Evolutionary conservation across 805 yeast species (phyloP), one percentile per base, ranked within the genome.

Genomic region (Lipomyces yamanashiensis): DNA sequence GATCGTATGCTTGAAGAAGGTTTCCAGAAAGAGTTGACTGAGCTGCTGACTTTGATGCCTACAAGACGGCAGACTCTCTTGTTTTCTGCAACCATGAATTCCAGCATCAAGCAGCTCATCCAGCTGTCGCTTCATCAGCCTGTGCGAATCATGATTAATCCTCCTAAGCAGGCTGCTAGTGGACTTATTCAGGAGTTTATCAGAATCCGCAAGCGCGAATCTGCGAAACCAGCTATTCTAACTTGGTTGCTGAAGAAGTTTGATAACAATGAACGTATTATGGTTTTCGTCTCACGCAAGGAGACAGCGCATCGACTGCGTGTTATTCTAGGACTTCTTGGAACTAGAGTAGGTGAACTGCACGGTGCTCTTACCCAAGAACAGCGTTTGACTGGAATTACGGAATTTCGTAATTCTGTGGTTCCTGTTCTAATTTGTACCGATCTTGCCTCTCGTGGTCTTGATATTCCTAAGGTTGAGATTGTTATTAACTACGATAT

Each of bases 1-100:
- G 99, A 95, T 82, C 87, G 99, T 80, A 95, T 95, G 98, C 83
- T 95, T 71, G 99, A 95, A 75, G 99, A 95, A 78, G 99, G 99
- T 74, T 95, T 95, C 85, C 97, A 92, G 77, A 90, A 87, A 58
- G 99, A 95, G 77, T 81, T 95, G 70, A 88, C 91, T 19, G 99
- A 95, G 75, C 93, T 95, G 64, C 83, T 95, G 77, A 83, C 89
- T 13, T 80, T 93, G 59, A 81, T 96, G 68, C 99, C 99, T 36
- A 84, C 87, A 56, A 90, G 90, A 77, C 86, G 98, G 76, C 99
- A 95, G 78, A 93, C 98, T 0, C 78, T 95, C 80, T 79, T 95
- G 71, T 95, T 92, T 72, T 95, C 99, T 41, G 99, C 99, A 52
- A 95, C 99, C 8, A 95, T 95, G 98, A 95, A 92, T 76, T 90